Evolutionary conservation across 495 filamentous ascomycete genomes (phyloP), one percentile per base, ranked within the genome.

Genomic region (Aspergillus asperescens): DNA sequence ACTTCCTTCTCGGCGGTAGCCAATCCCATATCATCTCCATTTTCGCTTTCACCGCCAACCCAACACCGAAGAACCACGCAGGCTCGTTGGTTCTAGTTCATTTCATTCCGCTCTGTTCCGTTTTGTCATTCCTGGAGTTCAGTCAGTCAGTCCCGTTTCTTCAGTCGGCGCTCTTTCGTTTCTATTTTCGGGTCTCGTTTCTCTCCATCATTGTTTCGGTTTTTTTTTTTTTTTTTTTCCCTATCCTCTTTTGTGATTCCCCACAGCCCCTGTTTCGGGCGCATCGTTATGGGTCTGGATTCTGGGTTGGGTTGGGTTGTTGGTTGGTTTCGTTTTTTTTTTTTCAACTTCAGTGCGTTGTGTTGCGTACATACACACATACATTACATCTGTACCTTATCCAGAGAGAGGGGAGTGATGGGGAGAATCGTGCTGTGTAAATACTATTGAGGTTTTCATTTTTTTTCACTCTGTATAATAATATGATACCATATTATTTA

Each of bases 11-110:
- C n/a, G n/a, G n/a, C n/a, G n/a, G n/a, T n/a, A n/a, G n/a, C n/a
- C n/a, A n/a, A n/a, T n/a, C n/a, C n/a, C n/a, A n/a, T n/a, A n/a
- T n/a, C n/a, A n/a, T 23, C 50, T 55, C 1, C 18, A 60, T 48
- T 48, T 40, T 5, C 68, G 44, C 37, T 24, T 44, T 13, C 35
- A 24, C 47, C 9, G 4, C 24, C 28, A 8, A 8, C 10, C 4
- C 28, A 9, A 4, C 15, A 3, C 22, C 35, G 27, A 34, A 32
- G 48, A 52, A 55, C 55, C 43, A 27, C 51, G 60, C 56, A 50
- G 60, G 57, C 34, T 61, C 60, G 54, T 55, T n/a, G 50, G 56
- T 57, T 19, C 41, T 50, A 2, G 18, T 13, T 48, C 9, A 4
- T 28, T 5, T 7, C 29, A 7, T 6, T 32, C 29, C 5, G 29